Conservation (phyloP, 176 grass and related monocot species). For the Oryza rufipogon region DNA sequence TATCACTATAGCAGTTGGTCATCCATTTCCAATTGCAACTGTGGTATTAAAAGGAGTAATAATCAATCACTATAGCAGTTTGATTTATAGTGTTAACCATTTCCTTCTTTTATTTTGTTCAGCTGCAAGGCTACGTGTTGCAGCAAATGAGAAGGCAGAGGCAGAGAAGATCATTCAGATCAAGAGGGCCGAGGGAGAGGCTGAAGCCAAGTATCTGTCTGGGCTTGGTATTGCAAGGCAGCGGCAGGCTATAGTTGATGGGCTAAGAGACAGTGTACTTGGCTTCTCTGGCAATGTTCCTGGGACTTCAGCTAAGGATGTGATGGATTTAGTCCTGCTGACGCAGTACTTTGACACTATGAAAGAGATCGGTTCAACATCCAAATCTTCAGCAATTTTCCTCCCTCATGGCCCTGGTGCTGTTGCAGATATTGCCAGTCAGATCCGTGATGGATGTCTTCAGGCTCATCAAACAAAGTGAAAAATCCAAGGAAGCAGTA, state of each 20-base stretch:
- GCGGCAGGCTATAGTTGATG: conserved; percentile 54
- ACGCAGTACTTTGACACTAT: conserved; percentile 50
- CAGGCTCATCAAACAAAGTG: conserved; percentile 23
- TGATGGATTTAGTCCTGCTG: conserved; percentile 50
- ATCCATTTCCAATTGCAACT: neutral
- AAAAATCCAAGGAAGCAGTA: conserved; percentile 2
- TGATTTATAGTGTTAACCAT: conserved; percentile 17
- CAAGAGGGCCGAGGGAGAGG: conserved; percentile 57
- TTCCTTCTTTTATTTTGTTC: conserved; percentile 16
- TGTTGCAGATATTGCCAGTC: conserved; percentile 50
- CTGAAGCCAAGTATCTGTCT: conserved; percentile 49
- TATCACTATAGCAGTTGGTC: neutral
- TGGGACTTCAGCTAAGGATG: conserved; percentile 56
- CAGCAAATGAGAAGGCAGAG: conserved; percentile 55
- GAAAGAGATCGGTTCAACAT: conserved; percentile 51
- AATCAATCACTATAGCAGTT: neutral
- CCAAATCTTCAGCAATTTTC: conserved; percentile 54
- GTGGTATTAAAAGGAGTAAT: neutral
- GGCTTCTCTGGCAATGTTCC: conserved; percentile 51
- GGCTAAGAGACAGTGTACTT: conserved; percentile 47
- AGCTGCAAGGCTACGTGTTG: conserved; percentile 51
- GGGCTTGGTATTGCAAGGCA: conserved; percentile 52
- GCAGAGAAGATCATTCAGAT: conserved; percentile 62
- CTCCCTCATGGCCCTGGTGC: conserved; percentile 55
- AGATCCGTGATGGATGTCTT: conserved; percentile 46